Evolutionary conservation across 2,329 filamentous ascomycete species (phyloP).

Genomic region (Phialocephala subalpina): DNA sequence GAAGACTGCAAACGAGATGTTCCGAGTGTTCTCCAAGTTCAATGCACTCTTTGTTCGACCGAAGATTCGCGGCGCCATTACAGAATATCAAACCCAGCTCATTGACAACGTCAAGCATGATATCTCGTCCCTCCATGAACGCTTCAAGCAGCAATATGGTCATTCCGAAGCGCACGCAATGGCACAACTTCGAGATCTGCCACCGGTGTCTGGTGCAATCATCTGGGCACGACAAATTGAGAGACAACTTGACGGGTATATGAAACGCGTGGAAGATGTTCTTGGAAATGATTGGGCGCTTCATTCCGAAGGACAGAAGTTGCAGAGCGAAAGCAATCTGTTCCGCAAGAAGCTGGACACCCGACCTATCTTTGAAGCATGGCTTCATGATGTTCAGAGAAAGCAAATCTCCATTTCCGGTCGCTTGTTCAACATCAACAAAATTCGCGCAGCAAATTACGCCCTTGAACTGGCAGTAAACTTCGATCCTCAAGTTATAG

Average conservation of each 20-base stretch:
- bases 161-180: conserved; percentile 98
- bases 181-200: conserved; percentile 95
- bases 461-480: conserved; percentile 90
- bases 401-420: conserved; percentile 92
- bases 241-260: conserved; percentile 92
- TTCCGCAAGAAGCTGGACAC: conserved; percentile 98
- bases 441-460: conserved; percentile 90
- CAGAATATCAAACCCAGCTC: conserved; percentile 96
- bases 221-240: conserved; percentile 99
- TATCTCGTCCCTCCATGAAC: conserved; percentile 90
- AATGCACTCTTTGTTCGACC: conserved; percentile 97
- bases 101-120: conserved; percentile 98
- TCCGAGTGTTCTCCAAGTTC: conserved; percentile 99
- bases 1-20: conserved; percentile 99
- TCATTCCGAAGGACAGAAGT: conserved; percentile 92
- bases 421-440: conserved; percentile 87
- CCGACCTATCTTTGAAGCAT: conserved; percentile 91
- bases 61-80: conserved; percentile 98
- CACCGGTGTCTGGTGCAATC: conserved; percentile 94
- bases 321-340: conserved; percentile 88
- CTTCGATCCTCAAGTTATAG: conserved; percentile 97
- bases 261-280: conserved; percentile 99
- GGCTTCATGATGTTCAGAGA: conserved; percentile 88
- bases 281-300: conserved; percentile 94
- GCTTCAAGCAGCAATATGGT: conserved; percentile 98